These are phyloP conservation scores for Anisogramma anomala DNA, from an alignment of 2,329 filamentous ascomycete genomes.

Conservation along the genomic window DNA sequence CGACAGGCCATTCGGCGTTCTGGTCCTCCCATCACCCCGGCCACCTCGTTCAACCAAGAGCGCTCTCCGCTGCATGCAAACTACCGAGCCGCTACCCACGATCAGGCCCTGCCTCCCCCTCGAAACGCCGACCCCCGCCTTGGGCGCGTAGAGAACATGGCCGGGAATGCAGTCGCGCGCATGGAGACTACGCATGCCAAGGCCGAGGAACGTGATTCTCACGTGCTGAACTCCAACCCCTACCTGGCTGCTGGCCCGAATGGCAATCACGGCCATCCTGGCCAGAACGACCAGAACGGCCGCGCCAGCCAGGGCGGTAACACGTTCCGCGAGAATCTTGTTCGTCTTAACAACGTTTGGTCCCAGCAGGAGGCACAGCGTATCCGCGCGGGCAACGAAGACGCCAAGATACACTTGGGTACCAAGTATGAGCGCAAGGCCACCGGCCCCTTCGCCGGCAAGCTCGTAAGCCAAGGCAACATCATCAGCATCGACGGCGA, in stretches of 20 bases:
- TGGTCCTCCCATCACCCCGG: slow-evolving; percentile 21
- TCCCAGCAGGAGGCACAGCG: slow-evolving; percentile 39
- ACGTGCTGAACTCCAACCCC: slow-evolving; percentile 6
- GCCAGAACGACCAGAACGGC: slow-evolving; percentile 3
- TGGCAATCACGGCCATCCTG: slow-evolving; percentile 1
- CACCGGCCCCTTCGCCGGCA: slow-evolving; percentile 49
- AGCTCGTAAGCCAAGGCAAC: slow-evolving; percentile 49
- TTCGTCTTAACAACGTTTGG: slow-evolving; percentile 45
- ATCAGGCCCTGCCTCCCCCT: slow-evolving; percentile 9
- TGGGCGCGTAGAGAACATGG: slow-evolving; percentile 37
- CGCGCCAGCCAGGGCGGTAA: slow-evolving; percentile 10
- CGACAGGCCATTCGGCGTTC: slow-evolving; percentile 29
- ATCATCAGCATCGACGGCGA: slow-evolving; percentile 55
- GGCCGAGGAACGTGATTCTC: slow-evolving; percentile 35
- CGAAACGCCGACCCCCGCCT: slow-evolving; percentile 22
- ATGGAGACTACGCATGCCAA: slow-evolving; percentile 40
- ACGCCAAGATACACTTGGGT: slow-evolving; percentile 46
- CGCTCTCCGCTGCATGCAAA: slow-evolving; percentile 25
- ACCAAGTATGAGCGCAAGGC: slow-evolving; percentile 52
- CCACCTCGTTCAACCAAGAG: slow-evolving; percentile 22
- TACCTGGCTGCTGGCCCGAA: slow-evolving; percentile 1
- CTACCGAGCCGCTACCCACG: slow-evolving; percentile 25
- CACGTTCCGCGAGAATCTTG: slow-evolving; percentile 37
- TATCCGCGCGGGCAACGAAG: slow-evolving; percentile 32
- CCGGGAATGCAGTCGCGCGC: slow-evolving; percentile 40